phyloP scores from a whole-genome alignment of 495 filamentous ascomycete genomes.

The Penicillium pulvis region DNA sequence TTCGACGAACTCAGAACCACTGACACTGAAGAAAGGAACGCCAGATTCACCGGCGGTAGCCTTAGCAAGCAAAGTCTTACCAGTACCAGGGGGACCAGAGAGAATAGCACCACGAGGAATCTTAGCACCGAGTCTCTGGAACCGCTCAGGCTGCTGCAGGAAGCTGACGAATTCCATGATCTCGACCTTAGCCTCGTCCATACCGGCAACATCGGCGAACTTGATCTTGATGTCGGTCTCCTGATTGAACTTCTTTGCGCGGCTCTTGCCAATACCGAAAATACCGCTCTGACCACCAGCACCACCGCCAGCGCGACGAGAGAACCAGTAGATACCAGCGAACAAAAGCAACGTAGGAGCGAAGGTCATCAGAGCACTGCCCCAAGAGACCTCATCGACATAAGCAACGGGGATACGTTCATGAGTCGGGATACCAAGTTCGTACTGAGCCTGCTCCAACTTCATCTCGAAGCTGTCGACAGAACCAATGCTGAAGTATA shows the following conservation, averaged over 20 bases:
- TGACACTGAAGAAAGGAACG: slow-evolving; percentile 97
- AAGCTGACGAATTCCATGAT: slow-evolving; percentile 99
- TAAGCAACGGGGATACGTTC: slow-evolving; percentile 94
- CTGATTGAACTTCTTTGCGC: slow-evolving; percentile 95
- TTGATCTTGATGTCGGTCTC: slow-evolving; percentile 95
- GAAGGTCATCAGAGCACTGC: slow-evolving; percentile 68
- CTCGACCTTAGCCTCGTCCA: slow-evolving; percentile 97
- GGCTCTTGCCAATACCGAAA: slow-evolving; percentile 93
- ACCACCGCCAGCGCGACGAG: slow-evolving; percentile 64
- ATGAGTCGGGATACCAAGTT: slow-evolving; percentile 77
- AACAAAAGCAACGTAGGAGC: slow-evolving; percentile 87
- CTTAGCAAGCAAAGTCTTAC: slow-evolving; percentile 97
- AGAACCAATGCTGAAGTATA: slow-evolving; percentile 95
- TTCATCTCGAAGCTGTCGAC: slow-evolving; percentile 88
- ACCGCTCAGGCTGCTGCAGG: slow-evolving; percentile 84
- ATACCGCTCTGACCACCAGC: slow-evolving; percentile 74
- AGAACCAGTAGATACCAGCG: slow-evolving; percentile 71
- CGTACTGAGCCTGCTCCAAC: slow-evolving; percentile 82
- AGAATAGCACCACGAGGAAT: slow-evolving; percentile 96
- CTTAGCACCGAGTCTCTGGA: slow-evolving; percentile 92
- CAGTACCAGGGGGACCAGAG: slow-evolving; percentile 93
- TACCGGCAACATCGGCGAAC: slow-evolving; percentile 94
- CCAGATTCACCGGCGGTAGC: slow-evolving; percentile 97
- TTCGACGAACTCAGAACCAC: slow-evolving; percentile 97
- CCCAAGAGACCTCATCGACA: slow-evolving; percentile 69